Conservation (phyloP, 441 rosid genomes). For the Bruguiera hainesii region DNA sequence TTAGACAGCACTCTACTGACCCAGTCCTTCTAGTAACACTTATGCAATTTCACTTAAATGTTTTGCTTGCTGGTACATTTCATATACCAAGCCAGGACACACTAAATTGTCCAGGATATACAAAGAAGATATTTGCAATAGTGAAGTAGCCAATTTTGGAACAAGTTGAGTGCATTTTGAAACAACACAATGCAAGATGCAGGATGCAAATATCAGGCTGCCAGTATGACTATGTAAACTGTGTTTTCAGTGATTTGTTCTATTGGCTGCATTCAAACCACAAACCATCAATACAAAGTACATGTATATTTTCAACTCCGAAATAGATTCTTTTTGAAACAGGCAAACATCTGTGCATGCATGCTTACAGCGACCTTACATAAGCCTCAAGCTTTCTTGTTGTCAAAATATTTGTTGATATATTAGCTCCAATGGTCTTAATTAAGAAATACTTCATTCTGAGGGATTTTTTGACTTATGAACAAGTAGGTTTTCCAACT, state of each 20-base stretch:
- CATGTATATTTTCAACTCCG: no score
- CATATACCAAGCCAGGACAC: background rate
- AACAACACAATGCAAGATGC: background rate
- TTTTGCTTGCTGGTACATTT: background rate
- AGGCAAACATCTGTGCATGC: background rate
- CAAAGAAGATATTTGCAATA: background rate
- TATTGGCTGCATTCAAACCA: no score
- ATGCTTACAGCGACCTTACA: background rate
- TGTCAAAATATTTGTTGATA: no score
- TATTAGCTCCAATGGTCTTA: no score
- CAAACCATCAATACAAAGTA: background rate
- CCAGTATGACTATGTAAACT: background rate
- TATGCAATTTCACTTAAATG: background rate
- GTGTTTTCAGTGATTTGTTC: background rate
- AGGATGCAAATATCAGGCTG: background rate
- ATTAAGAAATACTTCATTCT: no score
- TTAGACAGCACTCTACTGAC: background rate
- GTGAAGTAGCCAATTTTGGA: background rate
- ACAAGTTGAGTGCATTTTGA: constrained; percentile 1
- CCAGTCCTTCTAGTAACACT: background rate
- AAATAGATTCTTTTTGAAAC: background rate
- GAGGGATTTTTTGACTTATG: no score
- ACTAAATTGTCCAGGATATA: background rate
- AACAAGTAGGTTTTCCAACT: no score
- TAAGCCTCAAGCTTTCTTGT: no score